These are phyloP conservation scores for Blastobotrys petasosporus DNA, from an alignment of 1,139 yeast genomes.

Conservation along the genomic window DNA sequence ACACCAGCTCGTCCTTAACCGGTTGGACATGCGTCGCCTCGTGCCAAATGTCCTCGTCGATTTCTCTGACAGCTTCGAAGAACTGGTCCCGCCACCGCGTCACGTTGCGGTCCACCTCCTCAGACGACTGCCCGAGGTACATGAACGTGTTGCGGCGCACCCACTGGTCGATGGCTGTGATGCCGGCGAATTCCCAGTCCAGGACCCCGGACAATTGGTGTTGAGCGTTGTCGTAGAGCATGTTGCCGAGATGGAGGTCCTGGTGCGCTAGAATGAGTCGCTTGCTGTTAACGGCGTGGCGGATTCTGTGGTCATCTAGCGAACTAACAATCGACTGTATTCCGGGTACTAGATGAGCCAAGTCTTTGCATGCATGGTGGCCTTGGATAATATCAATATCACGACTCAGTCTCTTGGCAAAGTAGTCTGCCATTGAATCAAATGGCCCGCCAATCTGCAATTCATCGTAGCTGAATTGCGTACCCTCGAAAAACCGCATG, in stretches of 20 bases:
- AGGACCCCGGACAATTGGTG: constrained; percentile 8
- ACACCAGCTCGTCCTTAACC: constrained; percentile 2
- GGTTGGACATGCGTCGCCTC: constrained; percentile 3
- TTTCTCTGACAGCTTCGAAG: constrained; percentile 1
- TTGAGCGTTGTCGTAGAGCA: constrained; percentile 6
- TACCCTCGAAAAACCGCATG: background rate
- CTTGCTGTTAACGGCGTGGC: constrained; percentile 1
- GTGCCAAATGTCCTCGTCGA: constrained; percentile 2
- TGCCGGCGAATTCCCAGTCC: constrained; percentile 14
- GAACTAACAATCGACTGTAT: too few relatives aligned
- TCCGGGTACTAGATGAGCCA: too few relatives aligned
- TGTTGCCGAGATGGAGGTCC: constrained; percentile 14
- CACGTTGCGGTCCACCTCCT: background rate
- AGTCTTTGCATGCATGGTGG: background rate
- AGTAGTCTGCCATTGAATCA: constrained; percentile 3
- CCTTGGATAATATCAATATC: constrained; percentile 5
- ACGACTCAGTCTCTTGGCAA: constrained; percentile 5
- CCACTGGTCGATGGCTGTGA: constrained; percentile 10
- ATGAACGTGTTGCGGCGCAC: constrained; percentile 9
- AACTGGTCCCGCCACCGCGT: constrained; percentile 1
- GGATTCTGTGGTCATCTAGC: too few relatives aligned
- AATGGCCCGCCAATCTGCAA: constrained; percentile 13
- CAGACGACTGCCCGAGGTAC: background rate
- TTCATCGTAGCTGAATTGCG: constrained; percentile 1
- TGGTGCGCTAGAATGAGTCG: constrained; percentile 12